Base-by-base conservation (phyloP, 495 filamentous ascomycete genomes). In the Lasiosphaeria miniovina region DNA sequence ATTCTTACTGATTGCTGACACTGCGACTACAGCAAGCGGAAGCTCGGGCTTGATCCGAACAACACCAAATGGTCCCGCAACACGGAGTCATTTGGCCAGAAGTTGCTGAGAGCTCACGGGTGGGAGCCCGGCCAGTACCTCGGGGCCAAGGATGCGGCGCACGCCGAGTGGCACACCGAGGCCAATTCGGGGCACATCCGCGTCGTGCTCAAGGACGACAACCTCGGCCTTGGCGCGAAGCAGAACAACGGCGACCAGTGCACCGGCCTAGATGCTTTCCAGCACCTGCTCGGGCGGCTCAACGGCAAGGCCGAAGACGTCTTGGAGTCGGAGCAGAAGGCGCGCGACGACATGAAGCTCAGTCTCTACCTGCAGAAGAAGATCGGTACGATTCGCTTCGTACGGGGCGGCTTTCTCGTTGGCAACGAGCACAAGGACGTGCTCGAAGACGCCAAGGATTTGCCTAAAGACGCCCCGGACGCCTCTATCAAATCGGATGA, bases 41-140 rank as follows among this genome's bases (percentile, higher is more conserved):
- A 93, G 72, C 82, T 97, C 53, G 88, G 90, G 51, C 75, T 86
- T 66, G 93, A 98, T 75, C 93, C 93, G 12, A 96, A 96, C 71
- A 97, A 97, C 70, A 96, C 90, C 35, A 83, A 83, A 75, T 98
- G 93, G 93, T 84, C 88, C 50, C 86, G 85, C 61, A 88, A 90
- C 65, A 91, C 90, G 61, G 79, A 82, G 49, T 84, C 84, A 52
- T 97, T 91, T 68, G 93, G 93, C 64, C 92, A 96, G 70, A 86
- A 82, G 64, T 89, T 97, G 56, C 85, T 98, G 61, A 84, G 87
- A 55, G 78, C 86, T 2, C 91, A 96, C 66, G 93, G 93, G 50
- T 98, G 93, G 93, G 84, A 84, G 49, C 93, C 93, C 0, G 93
- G 93, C 32, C 78, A 84, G 59, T 87, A 82, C 52, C 82, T 98